Conservation (phyloP, 768 basidiomycete species). For the Russula olivacea region DNA sequence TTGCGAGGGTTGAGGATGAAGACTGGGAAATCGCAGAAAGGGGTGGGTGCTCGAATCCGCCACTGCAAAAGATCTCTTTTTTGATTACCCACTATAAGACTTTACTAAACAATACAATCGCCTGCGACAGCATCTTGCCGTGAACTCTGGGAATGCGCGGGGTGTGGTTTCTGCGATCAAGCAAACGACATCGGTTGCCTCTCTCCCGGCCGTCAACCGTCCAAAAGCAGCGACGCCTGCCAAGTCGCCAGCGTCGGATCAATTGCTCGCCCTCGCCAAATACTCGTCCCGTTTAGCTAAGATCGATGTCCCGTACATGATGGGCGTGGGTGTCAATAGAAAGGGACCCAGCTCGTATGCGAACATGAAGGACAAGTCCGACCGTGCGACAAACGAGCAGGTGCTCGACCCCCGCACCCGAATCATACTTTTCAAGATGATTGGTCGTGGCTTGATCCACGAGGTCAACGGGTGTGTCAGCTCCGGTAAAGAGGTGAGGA, state of each 20-base stretch:
- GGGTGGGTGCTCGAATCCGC: conserved; percentile 41
- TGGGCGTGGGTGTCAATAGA: conserved; percentile 74
- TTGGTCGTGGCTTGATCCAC: conserved; percentile 79
- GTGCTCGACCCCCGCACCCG: conserved; percentile 95
- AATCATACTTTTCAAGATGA: conserved; percentile 93
- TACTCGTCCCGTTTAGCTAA: conserved; percentile 69
- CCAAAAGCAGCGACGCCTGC: conserved; percentile 38
- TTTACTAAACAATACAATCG: conserved; percentile 99
- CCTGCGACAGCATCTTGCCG: conserved; percentile 83
- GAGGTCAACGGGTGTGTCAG: conserved; percentile 95
- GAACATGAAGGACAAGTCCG: conserved; percentile 91
- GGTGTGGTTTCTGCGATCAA: conserved; percentile 50
- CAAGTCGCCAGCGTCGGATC: conserved; percentile 61
- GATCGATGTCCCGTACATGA: conserved; percentile 66
- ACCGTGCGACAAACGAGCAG: conserved; percentile 94
- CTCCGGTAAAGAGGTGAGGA: conserved; percentile 90
- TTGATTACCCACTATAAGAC: conserved; percentile 44
- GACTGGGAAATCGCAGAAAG: conserved; percentile 84
- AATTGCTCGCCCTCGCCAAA: conserved; percentile 67
- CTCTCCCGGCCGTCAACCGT: conserved; percentile 69
- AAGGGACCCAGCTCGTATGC: conserved; percentile 88
- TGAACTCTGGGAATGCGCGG: conserved; percentile 65
- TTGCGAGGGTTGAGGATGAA: conserved; percentile 65
- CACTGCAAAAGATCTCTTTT: neutral
- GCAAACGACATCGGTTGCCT: conserved; percentile 45